phyloP scores from a whole-genome alignment of 2,329 filamentous ascomycete genomes.

The Aspergillus fumigatus region DNA sequence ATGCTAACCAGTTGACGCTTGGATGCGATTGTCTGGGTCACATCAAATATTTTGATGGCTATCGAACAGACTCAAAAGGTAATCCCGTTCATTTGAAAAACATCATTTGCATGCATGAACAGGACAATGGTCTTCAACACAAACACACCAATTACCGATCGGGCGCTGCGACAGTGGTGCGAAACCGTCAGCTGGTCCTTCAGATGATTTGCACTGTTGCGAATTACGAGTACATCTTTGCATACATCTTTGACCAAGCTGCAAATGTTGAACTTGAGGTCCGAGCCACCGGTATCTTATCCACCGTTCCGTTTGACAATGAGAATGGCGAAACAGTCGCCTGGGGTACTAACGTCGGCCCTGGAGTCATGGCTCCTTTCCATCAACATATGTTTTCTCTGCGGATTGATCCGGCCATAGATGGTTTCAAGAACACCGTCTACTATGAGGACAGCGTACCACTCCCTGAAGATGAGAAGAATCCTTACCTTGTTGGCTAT shows the following conservation, averaged over 20 bases:
- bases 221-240: constrained; percentile 71
- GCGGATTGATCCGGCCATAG: constrained; percentile 59
- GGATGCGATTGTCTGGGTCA: constrained; percentile 68
- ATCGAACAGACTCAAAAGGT: constrained; percentile 57
- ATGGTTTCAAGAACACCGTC: constrained; percentile 52
- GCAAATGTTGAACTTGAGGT: constrained; percentile 64
- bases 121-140: constrained; percentile 65
- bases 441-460: constrained; percentile 57
- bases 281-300: constrained; percentile 64
- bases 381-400: constrained; percentile 75
- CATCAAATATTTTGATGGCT: constrained; percentile 62
- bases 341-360: constrained; percentile 65
- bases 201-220: constrained; percentile 68
- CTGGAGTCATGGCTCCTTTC: constrained; percentile 63
- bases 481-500: constrained; percentile 52
- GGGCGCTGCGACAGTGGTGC: constrained; percentile 57
- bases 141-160: constrained; percentile 71
- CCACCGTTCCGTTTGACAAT: constrained; percentile 61
- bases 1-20: constrained; percentile 65
- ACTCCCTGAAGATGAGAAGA: constrained; percentile 51
- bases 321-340: constrained; percentile 57
- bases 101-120: constrained; percentile 65
- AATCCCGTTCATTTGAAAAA: constrained; percentile 58
- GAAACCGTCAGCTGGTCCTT: constrained; percentile 62
- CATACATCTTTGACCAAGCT: constrained; percentile 68